Evolutionary conservation across 139 green algal species (phyloP), one percentile per base, ranked within the genome.

Genomic region (Protoeuglena noctilucae): DNA sequence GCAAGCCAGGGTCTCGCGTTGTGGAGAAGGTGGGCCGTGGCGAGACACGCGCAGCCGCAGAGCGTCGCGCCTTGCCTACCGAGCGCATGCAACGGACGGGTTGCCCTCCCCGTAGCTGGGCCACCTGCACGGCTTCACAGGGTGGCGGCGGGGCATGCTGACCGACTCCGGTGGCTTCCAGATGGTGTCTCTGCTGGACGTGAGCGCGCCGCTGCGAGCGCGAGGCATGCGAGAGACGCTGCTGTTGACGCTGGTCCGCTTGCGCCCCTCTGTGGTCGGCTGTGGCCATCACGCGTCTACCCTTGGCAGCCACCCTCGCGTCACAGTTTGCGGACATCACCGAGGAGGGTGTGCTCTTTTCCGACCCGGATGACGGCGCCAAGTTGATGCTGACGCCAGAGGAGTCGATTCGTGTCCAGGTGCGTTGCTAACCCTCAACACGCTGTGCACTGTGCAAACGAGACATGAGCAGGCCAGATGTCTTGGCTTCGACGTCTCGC

Each of bases 301-400:
- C 9, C 43, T 40, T 73, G 39, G n/a, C n/a, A n/a, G n/a, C n/a
- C n/a, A n/a, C n/a, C n/a, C n/a, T n/a, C n/a, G n/a, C n/a, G n/a
- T n/a, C n/a, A n/a, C n/a, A n/a, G n/a, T n/a, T n/a, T n/a, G 81
- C 85, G 3, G 77, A 93, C 53, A 94, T 94, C 61, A 94, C 75
- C 12, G 86, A 95, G 66, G 72, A 91, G 41, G 88, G 88, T 17
- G 88, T 97, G 3, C 79, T 70, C 7, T 93, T 93, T n/a, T n/a
- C n/a, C n/a, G n/a, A n/a, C n/a, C n/a, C n/a, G n/a, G n/a, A n/a
- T n/a, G n/a, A n/a, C n/a, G n/a, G 34, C 34, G 34, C 9, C 34
- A 43, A 48, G 25, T 93, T 95, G 84, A 66, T 95, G 69, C 78
- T 97, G 18, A 97, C 89, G 12, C 89, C 89, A 0, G 89, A 97